Conservation (phyloP, 1,139 yeast species). For the Suhomyces anneliseae region DNA sequence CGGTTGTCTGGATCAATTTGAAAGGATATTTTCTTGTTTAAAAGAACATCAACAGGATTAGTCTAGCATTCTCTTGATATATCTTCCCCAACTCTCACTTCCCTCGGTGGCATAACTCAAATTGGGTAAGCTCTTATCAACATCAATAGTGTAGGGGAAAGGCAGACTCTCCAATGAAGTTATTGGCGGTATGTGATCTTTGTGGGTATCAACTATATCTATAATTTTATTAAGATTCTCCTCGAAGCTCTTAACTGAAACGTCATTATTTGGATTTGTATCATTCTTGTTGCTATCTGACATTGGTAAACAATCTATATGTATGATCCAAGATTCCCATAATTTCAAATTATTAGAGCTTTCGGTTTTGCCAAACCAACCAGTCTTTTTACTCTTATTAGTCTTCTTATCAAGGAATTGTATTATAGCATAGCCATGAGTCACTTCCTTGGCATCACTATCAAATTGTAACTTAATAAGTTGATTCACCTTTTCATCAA, state of each 20-base stretch:
- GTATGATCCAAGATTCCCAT: constrained; percentile 49
- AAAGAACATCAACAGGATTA: constrained; percentile 10
- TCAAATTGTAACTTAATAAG: constrained; percentile 34
- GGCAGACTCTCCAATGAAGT: constrained; percentile 66
- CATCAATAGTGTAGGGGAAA: constrained; percentile 54
- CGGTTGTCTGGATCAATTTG: neutral
- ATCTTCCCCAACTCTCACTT: constrained; percentile 50
- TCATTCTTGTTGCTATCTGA: constrained; percentile 7
- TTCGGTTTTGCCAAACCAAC: constrained; percentile 43
- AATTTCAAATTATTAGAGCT: constrained; percentile 23
- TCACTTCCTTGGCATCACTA: constrained; percentile 1
- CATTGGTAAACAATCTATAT: constrained; percentile 36
- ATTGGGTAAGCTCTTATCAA: constrained; percentile 18
- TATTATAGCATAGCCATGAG: constrained; percentile 21
- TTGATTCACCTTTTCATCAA: constrained; percentile 42
- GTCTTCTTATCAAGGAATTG: constrained; percentile 30
- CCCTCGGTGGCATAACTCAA: constrained; percentile 10
- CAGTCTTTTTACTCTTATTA: constrained; percentile 33
- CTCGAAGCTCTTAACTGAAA: constrained; percentile 42
- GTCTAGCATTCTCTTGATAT: constrained; percentile 48
- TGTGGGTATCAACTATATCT: constrained; percentile 52
- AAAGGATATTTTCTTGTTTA: neutral
- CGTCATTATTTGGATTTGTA: constrained; percentile 16
- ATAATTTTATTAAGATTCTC: constrained; percentile 47
- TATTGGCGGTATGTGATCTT: constrained; percentile 73